A percentile compares a stretch with the other conserved stretches of the same genome.
Evolutionary conservation across 2,329 filamentous ascomycete genomes (phyloP).

Genomic region (Sclerotinia nivalis): DNA sequence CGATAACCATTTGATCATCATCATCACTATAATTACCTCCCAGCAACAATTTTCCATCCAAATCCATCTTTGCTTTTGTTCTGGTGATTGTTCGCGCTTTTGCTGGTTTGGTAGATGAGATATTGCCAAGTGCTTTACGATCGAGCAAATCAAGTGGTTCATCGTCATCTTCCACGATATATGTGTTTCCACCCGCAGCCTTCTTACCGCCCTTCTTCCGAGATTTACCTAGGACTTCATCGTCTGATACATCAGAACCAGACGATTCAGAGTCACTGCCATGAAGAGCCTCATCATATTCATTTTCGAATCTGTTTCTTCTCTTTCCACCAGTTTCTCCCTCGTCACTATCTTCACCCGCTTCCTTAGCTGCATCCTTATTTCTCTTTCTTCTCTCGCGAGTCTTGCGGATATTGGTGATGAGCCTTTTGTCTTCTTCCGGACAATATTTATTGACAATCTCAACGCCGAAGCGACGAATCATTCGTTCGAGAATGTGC

Average conservation of each 20-base stretch:
- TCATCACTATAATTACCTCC: conserved; percentile 55
- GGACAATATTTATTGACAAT: conserved; percentile 78
- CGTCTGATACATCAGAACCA: conserved; percentile 63
- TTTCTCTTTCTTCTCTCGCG: conserved; percentile 88
- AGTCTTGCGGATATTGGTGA: conserved; percentile 92
- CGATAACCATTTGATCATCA: conserved; percentile 63
- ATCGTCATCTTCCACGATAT: conserved; percentile 91
- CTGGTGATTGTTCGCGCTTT: conserved; percentile 54
- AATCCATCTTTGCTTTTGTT: conserved; percentile 66
- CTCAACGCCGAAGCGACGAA: conserved; percentile 85
- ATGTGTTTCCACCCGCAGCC: conserved; percentile 61
- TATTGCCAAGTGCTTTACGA: conserved; percentile 84
- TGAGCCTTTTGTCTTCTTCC: conserved; percentile 83
- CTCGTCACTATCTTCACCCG: conserved; percentile 57
- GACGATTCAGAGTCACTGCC: conserved; percentile 54
- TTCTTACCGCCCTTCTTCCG: conserved; percentile 53
- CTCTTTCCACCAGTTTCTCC: conserved; percentile 53
- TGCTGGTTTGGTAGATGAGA: conserved; percentile 83
- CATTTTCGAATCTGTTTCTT: conserved; percentile 76
- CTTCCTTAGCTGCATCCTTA: conserved; percentile 68
- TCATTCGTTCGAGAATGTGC: conserved; percentile 93
- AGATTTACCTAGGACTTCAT: conserved; percentile 52
- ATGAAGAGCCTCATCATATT: conserved; percentile 95
- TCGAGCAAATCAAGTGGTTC: conserved; percentile 94
- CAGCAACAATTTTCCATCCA: conserved; percentile 80